Evolutionary conservation across 2,329 filamentous ascomycete genomes (phyloP).

Genomic region (Coleophoma crateriformis): DNA sequence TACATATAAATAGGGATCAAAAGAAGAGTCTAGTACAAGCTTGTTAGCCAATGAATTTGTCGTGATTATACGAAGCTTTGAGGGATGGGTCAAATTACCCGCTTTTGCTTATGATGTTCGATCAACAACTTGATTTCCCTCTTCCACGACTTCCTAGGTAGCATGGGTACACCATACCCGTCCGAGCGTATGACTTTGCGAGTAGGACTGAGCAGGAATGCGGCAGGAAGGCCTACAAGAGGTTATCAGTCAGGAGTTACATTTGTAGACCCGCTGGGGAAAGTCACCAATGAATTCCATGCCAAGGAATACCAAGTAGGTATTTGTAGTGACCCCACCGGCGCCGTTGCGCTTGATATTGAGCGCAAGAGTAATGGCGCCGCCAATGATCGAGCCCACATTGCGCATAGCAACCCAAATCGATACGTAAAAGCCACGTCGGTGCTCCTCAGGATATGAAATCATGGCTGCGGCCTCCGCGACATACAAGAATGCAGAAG

Average conservation of each 20-base stretch:
- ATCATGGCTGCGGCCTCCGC: neutral
- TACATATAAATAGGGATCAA: neutral
- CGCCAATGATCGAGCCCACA: neutral
- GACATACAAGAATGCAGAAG: neutral
- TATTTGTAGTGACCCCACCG: neutral
- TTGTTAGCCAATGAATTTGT: neutral
- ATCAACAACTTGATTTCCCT: neutral
- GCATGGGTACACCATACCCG: neutral
- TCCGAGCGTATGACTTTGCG: neutral
- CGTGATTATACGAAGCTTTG: too few species aligned
- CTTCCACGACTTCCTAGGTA: neutral
- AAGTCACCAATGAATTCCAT: neutral
- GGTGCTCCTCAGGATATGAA: neutral
- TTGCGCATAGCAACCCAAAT: neutral
- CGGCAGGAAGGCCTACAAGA: neutral
- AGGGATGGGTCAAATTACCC: neutral
- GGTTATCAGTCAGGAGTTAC: neutral
- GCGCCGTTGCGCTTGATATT: neutral
- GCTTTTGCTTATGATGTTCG: neutral
- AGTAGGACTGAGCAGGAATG: neutral
- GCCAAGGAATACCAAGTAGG: neutral
- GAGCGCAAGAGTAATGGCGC: neutral
- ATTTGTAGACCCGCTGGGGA: neutral
- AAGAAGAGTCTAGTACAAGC: neutral
- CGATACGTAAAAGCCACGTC: neutral